Base-by-base conservation (phyloP, 352 stramenopile genomes). In the Saprolegnia diclina region DNA sequence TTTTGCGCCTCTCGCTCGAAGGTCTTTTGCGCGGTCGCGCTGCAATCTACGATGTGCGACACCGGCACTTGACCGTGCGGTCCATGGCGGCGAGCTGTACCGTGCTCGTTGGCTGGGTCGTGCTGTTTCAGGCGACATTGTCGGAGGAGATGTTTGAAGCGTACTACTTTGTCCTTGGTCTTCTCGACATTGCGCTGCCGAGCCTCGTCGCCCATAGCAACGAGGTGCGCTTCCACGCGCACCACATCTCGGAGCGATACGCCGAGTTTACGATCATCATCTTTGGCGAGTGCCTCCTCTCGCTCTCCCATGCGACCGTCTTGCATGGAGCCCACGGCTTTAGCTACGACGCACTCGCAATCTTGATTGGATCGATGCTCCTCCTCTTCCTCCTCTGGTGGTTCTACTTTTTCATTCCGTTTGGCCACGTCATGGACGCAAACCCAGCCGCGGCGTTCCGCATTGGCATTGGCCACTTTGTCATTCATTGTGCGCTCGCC, bases 341-440 rank as follows among this genome's bases (percentile, higher is more conserved):
- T 19, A 61, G 61, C 53, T 21, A n/a, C 13, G 38, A 53, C 5
- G 32, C 63, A 9, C 13, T 69, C 32, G 32, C n/a, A 0, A 42
- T 42, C 5, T 32, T n/a, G 29, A 22, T 52, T 22, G 63, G 21
- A 0, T 42, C n/a, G 21, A 63, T 62, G 53, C 19, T 45, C 7
- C 63, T 69, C 11, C 45, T 69, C 10, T 69, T 69, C 26, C 7
- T 69, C 11, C 53, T 69, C n/a, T 69, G 63, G 63, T 69, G 63
- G 63, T 37, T 69, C 21, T 69, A 69, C 24, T 59, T 53, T 13
- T n/a, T 69, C 42, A 11, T 69, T 10, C 63, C 63, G 22, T 69
- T 69, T 29, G 63, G 53, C 18, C 42, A 69, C 21, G n/a, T 62
- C 26, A 24, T 69, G 26, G 42, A 69, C 19, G 63, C 53, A 11